Percentiles rank a stretch among this genome's conserved stretches.
Conservation (phyloP, 495 filamentous ascomycete species). For the Amorphotheca resinae region DNA sequence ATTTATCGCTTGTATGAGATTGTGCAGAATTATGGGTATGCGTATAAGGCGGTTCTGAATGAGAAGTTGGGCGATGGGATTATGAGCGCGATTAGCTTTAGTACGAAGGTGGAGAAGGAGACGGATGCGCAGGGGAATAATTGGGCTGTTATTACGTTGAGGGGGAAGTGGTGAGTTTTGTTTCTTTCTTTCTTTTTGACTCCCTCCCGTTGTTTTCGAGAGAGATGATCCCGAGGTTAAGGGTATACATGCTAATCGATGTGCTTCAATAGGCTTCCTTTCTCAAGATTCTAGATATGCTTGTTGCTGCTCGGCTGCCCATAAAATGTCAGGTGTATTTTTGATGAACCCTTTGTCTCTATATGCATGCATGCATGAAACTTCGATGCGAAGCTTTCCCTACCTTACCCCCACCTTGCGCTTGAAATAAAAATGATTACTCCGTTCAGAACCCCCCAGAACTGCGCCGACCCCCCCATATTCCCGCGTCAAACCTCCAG, state of each 20-base stretch:
- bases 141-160: constrained; percentile 84
- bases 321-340: too few relatives aligned
- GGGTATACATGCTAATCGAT: not conserved
- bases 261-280: not conserved
- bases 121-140: constrained; percentile 65
- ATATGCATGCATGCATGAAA: too few relatives aligned
- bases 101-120: constrained; percentile 93
- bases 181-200: constrained; percentile 1
- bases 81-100: constrained; percentile 94
- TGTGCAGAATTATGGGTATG: constrained; percentile 95
- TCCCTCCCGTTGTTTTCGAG: not conserved
- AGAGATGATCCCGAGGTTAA: not conserved
- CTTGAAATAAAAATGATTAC: too few relatives aligned
- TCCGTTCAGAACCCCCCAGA: too few relatives aligned
- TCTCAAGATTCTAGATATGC: not conserved
- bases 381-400: too few relatives aligned
- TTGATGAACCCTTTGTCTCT: too few relatives aligned
- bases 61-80: constrained; percentile 99
- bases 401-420: too few relatives aligned
- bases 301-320: not conserved
- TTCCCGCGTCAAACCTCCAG: too few relatives aligned
- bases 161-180: constrained; percentile 78
- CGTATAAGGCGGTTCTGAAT: constrained; percentile 92
- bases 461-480: too few relatives aligned
- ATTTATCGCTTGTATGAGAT: constrained; percentile 95